Conservation (phyloP, 2,329 filamentous ascomycete species). For the Pyrenochaeta sp. region DNA sequence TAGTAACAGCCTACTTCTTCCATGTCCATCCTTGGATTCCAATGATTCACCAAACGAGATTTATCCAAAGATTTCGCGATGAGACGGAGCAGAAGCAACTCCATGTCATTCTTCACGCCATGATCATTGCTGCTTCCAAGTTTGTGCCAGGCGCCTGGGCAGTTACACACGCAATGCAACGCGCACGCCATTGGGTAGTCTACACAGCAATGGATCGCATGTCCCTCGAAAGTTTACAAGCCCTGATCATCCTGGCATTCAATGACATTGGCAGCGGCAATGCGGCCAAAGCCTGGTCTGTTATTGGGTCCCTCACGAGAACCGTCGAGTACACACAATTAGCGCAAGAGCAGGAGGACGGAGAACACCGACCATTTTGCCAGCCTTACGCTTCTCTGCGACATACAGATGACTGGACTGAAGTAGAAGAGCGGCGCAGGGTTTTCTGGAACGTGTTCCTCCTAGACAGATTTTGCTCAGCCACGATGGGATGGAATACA, state of each 20-base stretch:
- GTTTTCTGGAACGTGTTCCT: conserved; percentile 32
- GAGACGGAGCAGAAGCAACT: conserved; percentile 5
- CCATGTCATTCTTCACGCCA: conserved; percentile 16
- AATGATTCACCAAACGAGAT: conserved; percentile 25
- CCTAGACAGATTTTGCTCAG: conserved; percentile 26
- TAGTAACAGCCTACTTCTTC: conserved; percentile 18
- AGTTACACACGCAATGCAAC: not conserved
- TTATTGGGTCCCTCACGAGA: conserved; percentile 26
- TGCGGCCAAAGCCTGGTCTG: conserved; percentile 20
- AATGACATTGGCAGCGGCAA: conserved; percentile 26
- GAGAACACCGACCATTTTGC: conserved; percentile 15
- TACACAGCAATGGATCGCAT: conserved; percentile 18
- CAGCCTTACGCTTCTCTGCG: conserved; percentile 15
- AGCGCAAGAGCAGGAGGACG: conserved; percentile 25
- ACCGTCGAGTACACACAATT: conserved; percentile 26
- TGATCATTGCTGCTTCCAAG: conserved; percentile 21
- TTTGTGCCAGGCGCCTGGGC: conserved; percentile 11
- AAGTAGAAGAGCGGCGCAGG: conserved; percentile 25
- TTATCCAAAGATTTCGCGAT: conserved; percentile 11
- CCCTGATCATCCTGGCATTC: conserved; percentile 22
- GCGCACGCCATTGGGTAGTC: conserved; percentile 14
- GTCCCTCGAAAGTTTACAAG: conserved; percentile 19
- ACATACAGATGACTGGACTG: conserved; percentile 20
- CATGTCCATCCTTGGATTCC: conserved; percentile 27
- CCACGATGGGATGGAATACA: conserved; percentile 28